phyloP scores from a whole-genome alignment of 208 protist species.

The Trichomonas vaginalis region DNA sequence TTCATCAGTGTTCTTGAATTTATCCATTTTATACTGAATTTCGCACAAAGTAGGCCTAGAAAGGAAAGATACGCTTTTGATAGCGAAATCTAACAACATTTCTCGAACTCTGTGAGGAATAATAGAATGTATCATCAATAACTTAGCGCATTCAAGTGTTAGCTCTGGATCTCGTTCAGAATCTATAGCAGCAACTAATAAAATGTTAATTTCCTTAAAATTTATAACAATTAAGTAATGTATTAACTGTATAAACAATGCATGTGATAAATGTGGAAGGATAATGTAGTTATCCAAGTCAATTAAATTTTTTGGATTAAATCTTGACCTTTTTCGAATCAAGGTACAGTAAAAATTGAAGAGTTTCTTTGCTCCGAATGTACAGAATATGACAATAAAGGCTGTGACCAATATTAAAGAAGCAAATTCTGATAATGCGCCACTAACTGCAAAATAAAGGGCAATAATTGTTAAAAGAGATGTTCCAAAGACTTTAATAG shows the following conservation, averaged over 20 bases:
- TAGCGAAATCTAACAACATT: neutral
- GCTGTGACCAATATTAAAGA: neutral
- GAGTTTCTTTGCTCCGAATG: neutral
- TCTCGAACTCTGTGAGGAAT: neutral
- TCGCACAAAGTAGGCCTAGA: neutral
- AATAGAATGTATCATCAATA: neutral
- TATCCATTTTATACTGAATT: neutral
- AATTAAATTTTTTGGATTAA: neutral
- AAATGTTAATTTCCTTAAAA: neutral
- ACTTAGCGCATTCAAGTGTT: neutral
- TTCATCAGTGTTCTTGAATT: neutral
- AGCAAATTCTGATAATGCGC: no score
- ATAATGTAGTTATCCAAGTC: neutral
- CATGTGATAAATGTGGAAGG: neutral
- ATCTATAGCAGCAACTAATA: neutral
- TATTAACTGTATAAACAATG: neutral
- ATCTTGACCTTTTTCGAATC: neutral
- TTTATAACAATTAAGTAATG: neutral
- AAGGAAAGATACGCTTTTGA: neutral
- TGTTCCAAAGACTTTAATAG: neutral
- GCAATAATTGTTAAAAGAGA: neutral
- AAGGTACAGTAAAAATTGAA: neutral
- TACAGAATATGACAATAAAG: neutral
- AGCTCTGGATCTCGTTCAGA: neutral
- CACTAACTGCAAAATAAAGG: neutral